phyloP scores from a whole-genome alignment of 1,284 basidiomycete species.

The Sutorius eximius region DNA sequence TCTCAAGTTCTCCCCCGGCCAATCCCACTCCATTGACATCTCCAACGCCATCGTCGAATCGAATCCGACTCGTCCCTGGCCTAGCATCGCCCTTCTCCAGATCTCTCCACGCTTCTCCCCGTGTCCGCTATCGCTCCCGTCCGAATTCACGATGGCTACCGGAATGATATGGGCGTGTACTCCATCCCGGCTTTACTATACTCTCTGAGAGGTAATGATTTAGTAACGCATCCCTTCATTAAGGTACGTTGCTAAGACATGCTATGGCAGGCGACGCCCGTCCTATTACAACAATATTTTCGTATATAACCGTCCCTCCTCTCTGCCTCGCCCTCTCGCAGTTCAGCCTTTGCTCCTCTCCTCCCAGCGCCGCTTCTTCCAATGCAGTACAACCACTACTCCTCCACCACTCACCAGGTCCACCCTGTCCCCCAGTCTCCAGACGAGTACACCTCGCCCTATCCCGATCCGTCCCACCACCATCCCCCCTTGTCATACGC shows the following conservation, averaged over 20 bases:
- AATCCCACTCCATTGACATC: constrained; percentile 34
- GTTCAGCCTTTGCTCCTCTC: constrained; percentile 5
- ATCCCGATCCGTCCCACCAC: constrained; percentile 29
- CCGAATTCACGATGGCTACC: constrained; percentile 36
- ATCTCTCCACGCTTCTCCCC: constrained; percentile 27
- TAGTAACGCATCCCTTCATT: constrained; percentile 38
- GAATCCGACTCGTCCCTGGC: constrained; percentile 22
- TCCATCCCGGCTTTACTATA: constrained; percentile 35
- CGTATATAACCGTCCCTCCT: constrained; percentile 33
- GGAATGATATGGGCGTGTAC: constrained; percentile 35
- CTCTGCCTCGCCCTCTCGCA: constrained; percentile 10
- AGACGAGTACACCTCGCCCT: constrained; percentile 20
- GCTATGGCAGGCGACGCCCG: constrained; percentile 37
- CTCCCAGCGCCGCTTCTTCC: background rate
- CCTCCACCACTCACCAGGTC: constrained; percentile 20
- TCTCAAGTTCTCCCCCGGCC: constrained; percentile 31
- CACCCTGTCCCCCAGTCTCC: constrained; percentile 21
- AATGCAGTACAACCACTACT: constrained; percentile 34
- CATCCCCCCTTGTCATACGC: constrained; percentile 28
- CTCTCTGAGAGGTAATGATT: constrained; percentile 37
- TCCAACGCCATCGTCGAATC: constrained; percentile 35
- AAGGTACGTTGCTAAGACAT: constrained; percentile 41
- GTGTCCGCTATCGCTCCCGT: constrained; percentile 34
- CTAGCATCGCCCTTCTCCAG: constrained; percentile 29
- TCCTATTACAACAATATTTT: constrained; percentile 34